Percentiles rank a stretch among this genome's conserved stretches.
phyloP scores from a whole-genome alignment of 1,139 yeast species.

The Hanseniaspora uvarum region DNA sequence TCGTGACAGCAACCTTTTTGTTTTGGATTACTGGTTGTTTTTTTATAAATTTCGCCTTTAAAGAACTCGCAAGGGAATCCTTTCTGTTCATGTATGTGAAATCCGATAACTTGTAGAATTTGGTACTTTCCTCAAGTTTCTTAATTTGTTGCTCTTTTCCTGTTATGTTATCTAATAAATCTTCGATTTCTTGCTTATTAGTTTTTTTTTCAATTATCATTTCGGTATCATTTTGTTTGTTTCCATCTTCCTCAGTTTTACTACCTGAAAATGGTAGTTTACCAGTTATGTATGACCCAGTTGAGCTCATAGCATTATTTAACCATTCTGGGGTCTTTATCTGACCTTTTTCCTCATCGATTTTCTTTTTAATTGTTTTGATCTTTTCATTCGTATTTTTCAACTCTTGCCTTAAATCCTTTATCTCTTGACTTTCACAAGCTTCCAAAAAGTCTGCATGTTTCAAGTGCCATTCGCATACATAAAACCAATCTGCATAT shows the following conservation, averaged over 20 bases:
- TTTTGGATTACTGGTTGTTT: too few species aligned
- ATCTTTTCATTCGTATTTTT: neutral
- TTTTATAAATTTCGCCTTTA: neutral
- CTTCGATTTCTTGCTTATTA: constrained; percentile 5
- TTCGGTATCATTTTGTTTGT: neutral
- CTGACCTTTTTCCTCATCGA: neutral
- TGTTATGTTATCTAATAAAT: constrained; percentile 1
- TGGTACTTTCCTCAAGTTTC: neutral
- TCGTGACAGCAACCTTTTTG: neutral
- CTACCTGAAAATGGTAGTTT: neutral
- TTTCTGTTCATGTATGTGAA: constrained; percentile 1
- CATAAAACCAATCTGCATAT: constrained; percentile 16
- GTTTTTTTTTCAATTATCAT: constrained; percentile 1
- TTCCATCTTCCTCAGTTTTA: neutral
- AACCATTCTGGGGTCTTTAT: constrained; percentile 6
- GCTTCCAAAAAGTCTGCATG: constrained; percentile 2
- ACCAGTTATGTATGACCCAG: neutral
- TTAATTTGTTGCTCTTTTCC: constrained; percentile 7
- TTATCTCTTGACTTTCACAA: neutral
- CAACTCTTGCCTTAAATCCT: constrained; percentile 1
- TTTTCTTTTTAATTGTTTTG: neutral
- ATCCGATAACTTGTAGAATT: neutral
- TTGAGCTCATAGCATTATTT: neutral
- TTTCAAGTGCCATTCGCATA: constrained; percentile 11
- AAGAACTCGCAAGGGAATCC: neutral